phyloP scores from a whole-genome alignment of 1,284 basidiomycete species.

The Moesziomyces aphidis region DNA sequence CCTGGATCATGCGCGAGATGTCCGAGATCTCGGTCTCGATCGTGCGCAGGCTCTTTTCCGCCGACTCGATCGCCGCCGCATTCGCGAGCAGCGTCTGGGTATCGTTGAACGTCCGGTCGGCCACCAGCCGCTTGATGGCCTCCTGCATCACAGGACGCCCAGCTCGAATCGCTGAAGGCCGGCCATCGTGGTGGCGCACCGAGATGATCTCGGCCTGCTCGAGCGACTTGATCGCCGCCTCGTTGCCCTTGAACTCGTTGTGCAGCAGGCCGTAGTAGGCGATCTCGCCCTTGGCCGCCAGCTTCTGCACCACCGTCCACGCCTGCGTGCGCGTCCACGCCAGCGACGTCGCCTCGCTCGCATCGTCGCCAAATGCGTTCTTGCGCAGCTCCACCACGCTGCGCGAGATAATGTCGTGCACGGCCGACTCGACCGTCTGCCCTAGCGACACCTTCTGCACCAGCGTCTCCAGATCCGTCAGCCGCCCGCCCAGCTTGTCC shows the following conservation, averaged over 20 bases:
- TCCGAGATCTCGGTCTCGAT: slow-evolving; percentile 81
- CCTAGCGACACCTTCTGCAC: slow-evolving; percentile 60
- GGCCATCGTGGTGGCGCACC: slow-evolving; percentile 82
- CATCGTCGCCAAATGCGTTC: slow-evolving; percentile 90
- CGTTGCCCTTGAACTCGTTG: slow-evolving; percentile 91
- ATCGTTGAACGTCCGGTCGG: slow-evolving; percentile 83
- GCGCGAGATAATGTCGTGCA: slow-evolving; percentile 72
- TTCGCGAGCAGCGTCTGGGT: slow-evolving; percentile 77
- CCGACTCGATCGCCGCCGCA: slow-evolving; percentile 73
- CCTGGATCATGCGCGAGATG: slow-evolving; percentile 52
- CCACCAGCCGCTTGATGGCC: slow-evolving; percentile 83
- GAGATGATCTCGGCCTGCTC: slow-evolving; percentile 90
- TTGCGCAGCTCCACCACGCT: slow-evolving; percentile 87
- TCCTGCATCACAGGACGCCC: slow-evolving; percentile 89
- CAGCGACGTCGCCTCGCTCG: slow-evolving; percentile 82
- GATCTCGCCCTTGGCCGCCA: slow-evolving; percentile 80
- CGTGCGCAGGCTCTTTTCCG: slow-evolving; percentile 76
- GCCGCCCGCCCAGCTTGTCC: slow-evolving; percentile 62
- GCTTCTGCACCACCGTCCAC: slow-evolving; percentile 82
- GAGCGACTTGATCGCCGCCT: slow-evolving; percentile 82
- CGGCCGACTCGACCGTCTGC: slow-evolving; percentile 53
- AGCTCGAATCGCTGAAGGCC: slow-evolving; percentile 84
- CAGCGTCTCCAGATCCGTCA: slow-evolving; percentile 62
- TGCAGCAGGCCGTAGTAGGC: slow-evolving; percentile 84
- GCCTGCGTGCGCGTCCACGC: slow-evolving; percentile 89